Evolutionary conservation across 225 moss, liverwort and hornwort genomes (phyloP), one percentile per base, ranked within the genome.

Genomic region (Marchantia paleacea): DNA sequence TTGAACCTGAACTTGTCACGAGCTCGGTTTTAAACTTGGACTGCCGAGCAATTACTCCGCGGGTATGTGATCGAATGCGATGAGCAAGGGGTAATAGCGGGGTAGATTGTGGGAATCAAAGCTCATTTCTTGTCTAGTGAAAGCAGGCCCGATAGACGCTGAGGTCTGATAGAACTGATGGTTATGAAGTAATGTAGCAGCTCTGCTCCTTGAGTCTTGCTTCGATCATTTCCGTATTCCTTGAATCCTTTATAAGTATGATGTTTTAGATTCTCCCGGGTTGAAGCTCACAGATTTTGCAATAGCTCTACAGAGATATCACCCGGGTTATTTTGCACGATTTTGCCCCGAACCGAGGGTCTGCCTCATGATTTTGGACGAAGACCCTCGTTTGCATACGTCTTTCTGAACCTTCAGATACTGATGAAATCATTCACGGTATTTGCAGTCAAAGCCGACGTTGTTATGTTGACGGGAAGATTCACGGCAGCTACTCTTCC

Each of bases 11-110:
- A 22, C 49, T 18, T 18, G 48, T 71, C 22, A 71, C 49, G 47
- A 50, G 71, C 71, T 50, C 19, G 68, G 47, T 71, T 18, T 48
- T 11, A 20, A 71, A 19, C 71, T 71, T 71, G 71, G 49, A 71
- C 71, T 71, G 71, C 31, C 19, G 22, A 39, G 71, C 19, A 71
- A 39, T 50, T 49, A 48, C 49, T 71, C 9, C 49, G 8, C 47
- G 71, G 71, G 71, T 71, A 47, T 70, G 39, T 28, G 18, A 28
- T 66, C 66, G 30, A 28, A 31, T 68, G 31, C 25, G 68, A 12
- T 68, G 13, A 39, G 16, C 26, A 6, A 68, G 68, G 12, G 68
- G 29, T 29, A 29, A 68, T 13, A 15, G 13, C 25, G 68, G 68
- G 25, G 14, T 68, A 68, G 22, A n/a, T 7, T n/a, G 62, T 22